Evolutionary conservation across 345 rosid species (phyloP).

Genomic region (Acer negundo): DNA sequence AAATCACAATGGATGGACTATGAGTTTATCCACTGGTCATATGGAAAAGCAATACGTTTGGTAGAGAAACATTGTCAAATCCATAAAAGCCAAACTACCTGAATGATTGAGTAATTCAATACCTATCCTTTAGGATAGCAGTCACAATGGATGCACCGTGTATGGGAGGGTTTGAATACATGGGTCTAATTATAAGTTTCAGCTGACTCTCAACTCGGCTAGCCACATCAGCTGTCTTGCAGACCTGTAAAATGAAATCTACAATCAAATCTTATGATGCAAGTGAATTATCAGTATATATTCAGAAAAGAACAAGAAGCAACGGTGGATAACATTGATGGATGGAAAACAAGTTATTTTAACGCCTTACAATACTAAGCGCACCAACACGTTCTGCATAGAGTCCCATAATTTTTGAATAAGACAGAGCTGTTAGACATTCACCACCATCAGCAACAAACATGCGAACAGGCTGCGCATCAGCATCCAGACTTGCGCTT

Average conservation of each 20-base stretch:
- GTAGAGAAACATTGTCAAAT: neutral
- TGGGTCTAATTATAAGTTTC: conserved; percentile 55
- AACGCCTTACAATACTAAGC: conserved; percentile 46
- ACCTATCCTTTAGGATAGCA: conserved; percentile 47
- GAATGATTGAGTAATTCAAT: conserved; percentile 2
- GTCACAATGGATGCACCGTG: conserved; percentile 60
- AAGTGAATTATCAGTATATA: neutral
- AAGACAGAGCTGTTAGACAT: conserved; percentile 50
- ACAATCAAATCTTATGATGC: neutral
- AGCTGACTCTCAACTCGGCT: conserved; percentile 51
- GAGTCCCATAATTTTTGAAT: conserved; percentile 61
- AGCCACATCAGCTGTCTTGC: conserved; percentile 48
- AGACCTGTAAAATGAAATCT: conserved; percentile 34
- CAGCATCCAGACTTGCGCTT: conserved; percentile 47
- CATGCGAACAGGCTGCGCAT: conserved; percentile 50
- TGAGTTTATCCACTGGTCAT: neutral
- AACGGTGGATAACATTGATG: neutral
- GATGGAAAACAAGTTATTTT: neutral
- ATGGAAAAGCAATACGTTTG: neutral
- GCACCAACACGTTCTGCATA: conserved; percentile 64
- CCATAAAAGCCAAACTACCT: neutral
- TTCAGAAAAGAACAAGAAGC: neutral
- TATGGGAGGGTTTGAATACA: conserved; percentile 61
- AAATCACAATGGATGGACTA: neutral
- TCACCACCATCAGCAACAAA: conserved; percentile 59